These are phyloP conservation scores for Ploettnerulaceae sp. DNA, from an alignment of 2,329 filamentous ascomycete species.

Conservation along the genomic window DNA sequence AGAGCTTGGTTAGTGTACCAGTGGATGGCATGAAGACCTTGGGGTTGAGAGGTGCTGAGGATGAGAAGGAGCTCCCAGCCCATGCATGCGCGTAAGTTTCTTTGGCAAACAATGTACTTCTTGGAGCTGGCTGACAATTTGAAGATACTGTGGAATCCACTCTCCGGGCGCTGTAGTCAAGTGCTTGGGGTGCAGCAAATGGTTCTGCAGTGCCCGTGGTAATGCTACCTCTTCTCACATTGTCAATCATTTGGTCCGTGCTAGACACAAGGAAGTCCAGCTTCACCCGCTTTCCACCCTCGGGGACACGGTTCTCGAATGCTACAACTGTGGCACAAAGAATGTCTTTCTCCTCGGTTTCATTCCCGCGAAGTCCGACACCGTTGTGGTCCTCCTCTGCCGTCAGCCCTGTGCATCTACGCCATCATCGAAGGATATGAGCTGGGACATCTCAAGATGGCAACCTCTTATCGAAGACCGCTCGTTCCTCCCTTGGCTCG, in stretches of 20 bases:
- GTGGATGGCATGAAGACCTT: slow-evolving; percentile 69
- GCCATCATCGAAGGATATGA: slow-evolving; percentile 98
- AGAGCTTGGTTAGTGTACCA: slow-evolving; percentile 73
- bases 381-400: slow-evolving; percentile 92
- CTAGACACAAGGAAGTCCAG: slow-evolving; percentile 97
- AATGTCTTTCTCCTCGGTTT: slow-evolving; percentile 97
- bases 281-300: slow-evolving; percentile 89
- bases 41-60: slow-evolving; percentile 58
- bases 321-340: slow-evolving; percentile 99
- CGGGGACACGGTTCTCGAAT: slow-evolving; percentile 94
- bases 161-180: slow-evolving; percentile 94
- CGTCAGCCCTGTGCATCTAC: slow-evolving; percentile 93
- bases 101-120: slow-evolving; percentile 3
- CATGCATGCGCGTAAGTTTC: slow-evolving; percentile 89
- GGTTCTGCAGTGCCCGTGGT: slow-evolving; percentile 97
- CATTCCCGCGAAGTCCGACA: slow-evolving; percentile 97
- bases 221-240: slow-evolving; percentile 97
- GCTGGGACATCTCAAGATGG: slow-evolving; percentile 98
- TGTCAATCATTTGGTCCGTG: slow-evolving; percentile 94
- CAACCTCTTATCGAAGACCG: slow-evolving; percentile 96
- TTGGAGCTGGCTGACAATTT: slow-evolving; percentile 26
- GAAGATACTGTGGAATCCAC: slow-evolving; percentile 93
- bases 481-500: slow-evolving; percentile 91
- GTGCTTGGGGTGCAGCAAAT: slow-evolving; percentile 91
- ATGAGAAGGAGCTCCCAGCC: slow-evolving; percentile 84